Percentiles rank a stretch among this genome's conserved stretches.
Evolutionary conservation across 1,284 basidiomycete genomes (phyloP).

Genomic region (Stygiomarasmius scandens): DNA sequence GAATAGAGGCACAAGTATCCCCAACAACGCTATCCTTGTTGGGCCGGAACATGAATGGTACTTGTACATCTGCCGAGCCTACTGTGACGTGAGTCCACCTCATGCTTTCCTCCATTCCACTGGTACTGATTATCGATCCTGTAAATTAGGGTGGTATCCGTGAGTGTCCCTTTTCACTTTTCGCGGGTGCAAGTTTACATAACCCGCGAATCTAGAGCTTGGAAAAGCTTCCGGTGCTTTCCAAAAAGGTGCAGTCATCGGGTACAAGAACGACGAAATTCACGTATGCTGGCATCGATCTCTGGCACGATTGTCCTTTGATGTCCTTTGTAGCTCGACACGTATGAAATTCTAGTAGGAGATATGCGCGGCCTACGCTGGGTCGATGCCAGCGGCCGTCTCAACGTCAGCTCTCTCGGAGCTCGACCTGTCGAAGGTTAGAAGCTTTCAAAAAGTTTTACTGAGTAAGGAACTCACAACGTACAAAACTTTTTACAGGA

Average conservation of each 20-base stretch:
- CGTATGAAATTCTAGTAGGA: constrained; percentile 72
- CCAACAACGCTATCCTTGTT: constrained; percentile 55
- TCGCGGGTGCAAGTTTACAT: neutral
- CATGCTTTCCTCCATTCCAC: neutral
- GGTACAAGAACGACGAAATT: constrained; percentile 58
- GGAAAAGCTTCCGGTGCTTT: constrained; percentile 65
- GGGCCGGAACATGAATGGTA: constrained; percentile 55
- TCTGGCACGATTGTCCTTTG: neutral
- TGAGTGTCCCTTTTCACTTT: constrained; percentile 38
- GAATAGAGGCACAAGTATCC: constrained; percentile 59
- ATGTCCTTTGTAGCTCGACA: constrained; percentile 43
- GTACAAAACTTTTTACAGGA: too few relatives aligned
- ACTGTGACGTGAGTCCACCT: constrained; percentile 50
- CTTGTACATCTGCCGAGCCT: constrained; percentile 63
- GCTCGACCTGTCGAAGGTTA: constrained; percentile 64
- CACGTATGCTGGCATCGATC: constrained; percentile 43
- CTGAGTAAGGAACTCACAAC: too few relatives aligned
- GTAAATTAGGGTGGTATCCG: constrained; percentile 52
- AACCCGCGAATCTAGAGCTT: constrained; percentile 44
- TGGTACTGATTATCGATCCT: constrained; percentile 13
- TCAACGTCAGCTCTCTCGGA: constrained; percentile 47
- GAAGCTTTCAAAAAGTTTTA: too few relatives aligned
- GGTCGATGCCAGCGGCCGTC: constrained; percentile 49
- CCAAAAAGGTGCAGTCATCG: constrained; percentile 63
- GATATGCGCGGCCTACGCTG: constrained; percentile 59